phyloP scores from a whole-genome alignment of 768 basidiomycete species.

The Ramaria sp. region DNA sequence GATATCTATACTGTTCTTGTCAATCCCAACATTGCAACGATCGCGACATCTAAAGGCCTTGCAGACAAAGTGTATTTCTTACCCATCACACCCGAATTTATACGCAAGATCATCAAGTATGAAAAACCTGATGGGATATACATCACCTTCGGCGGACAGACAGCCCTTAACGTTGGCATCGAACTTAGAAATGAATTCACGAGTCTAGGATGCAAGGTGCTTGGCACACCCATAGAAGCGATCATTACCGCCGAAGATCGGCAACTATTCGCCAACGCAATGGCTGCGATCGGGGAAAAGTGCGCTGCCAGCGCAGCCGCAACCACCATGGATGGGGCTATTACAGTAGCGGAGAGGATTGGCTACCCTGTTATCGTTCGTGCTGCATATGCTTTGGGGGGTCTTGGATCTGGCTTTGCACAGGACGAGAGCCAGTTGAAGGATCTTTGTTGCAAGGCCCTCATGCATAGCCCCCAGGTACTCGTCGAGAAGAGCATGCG shows the following conservation, averaged over 20 bases:
- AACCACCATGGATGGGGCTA: conserved; percentile 78
- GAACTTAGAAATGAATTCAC: conserved; percentile 96
- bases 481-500: conserved; percentile 99
- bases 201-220: conserved; percentile 78
- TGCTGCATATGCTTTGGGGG: no score
- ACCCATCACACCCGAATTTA: conserved; percentile 95
- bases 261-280: conserved; percentile 85
- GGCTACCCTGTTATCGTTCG: conserved; percentile 95
- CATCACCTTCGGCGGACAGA: conserved; percentile 97
- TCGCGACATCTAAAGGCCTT: conserved; percentile 92
- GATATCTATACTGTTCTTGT: conserved; percentile 98
- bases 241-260: conserved; percentile 97
- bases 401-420: no score
- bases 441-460: conserved; percentile 86
- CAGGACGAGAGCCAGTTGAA: no score
- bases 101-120: conserved; percentile 95
- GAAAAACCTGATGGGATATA: conserved; percentile 99
- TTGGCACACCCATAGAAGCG: conserved; percentile 95
- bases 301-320: conserved; percentile 87
- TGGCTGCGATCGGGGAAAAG: conserved; percentile 95
- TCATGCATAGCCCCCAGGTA: conserved; percentile 95
- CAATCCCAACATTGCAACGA: conserved; percentile 99
- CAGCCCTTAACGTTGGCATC: conserved; percentile 92
- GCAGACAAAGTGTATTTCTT: conserved; percentile 99
- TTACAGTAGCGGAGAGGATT: conserved; percentile 70